These are phyloP conservation scores for Suillus tomentosus DNA, from an alignment of 768 basidiomycete genomes.

Conservation along the genomic window DNA sequence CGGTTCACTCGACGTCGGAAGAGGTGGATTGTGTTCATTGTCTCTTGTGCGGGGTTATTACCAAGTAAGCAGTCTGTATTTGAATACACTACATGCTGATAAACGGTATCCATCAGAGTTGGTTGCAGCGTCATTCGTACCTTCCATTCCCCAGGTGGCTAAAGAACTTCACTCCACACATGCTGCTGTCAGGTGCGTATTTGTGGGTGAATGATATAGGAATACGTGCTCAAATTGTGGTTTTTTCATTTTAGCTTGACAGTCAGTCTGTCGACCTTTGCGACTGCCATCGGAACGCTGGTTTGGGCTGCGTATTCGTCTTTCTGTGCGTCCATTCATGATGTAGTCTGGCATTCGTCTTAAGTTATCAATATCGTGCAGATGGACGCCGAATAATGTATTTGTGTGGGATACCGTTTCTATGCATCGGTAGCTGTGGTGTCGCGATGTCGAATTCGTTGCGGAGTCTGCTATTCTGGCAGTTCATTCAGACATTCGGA, in stretches of 20 bases:
- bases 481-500: constrained; percentile 63
- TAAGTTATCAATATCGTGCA: constrained; percentile 21
- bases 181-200: constrained; percentile 51
- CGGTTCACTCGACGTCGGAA: constrained; percentile 13
- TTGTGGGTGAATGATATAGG: neutral
- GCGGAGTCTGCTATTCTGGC: constrained; percentile 52
- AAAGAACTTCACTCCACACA: constrained; percentile 57
- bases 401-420: constrained; percentile 54
- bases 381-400: constrained; percentile 66
- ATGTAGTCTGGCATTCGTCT: constrained; percentile 13
- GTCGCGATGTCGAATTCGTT: constrained; percentile 50
- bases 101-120: constrained; percentile 46
- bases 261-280: constrained; percentile 48
- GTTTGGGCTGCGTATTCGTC: constrained; percentile 49
- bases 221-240: neutral
- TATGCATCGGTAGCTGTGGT: constrained; percentile 56
- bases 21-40: constrained; percentile 11
- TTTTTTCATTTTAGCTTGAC: constrained; percentile 34
- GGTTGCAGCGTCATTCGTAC: constrained; percentile 65
- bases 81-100: neutral
- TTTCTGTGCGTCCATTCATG: constrained; percentile 38
- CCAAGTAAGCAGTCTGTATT: constrained; percentile 1
- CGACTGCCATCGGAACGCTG: constrained; percentile 44
- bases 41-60: constrained; percentile 13
- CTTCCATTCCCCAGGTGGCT: constrained; percentile 69